Evolutionary conservation across 768 basidiomycete genomes (phyloP), one percentile per base, ranked within the genome.

Genomic region (Hysterangium stoloniferum): DNA sequence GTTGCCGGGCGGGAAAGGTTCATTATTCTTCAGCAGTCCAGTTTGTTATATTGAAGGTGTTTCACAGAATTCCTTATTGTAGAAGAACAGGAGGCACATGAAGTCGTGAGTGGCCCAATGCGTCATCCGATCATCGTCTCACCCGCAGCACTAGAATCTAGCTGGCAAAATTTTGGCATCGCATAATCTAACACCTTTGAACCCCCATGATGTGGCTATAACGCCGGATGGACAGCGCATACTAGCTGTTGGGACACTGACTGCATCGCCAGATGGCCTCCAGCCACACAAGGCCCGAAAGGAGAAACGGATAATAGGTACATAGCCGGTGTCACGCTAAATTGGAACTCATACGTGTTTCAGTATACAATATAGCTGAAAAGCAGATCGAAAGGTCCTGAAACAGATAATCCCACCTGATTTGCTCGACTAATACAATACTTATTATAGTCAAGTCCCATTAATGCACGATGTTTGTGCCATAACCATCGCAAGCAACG

Each of bases 291-390:
- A 78, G 65, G 84, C 82, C 17, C 68, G 79, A 45, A 70, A 72
- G 19, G 86, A 87, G 63, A 88, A 86, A 56, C 78, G 82, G n/a
- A 73, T 88, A 19, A 72, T 84, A 52, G 82, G 85, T 84, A 58
- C n/a, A n/a, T n/a, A n/a, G n/a, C n/a, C n/a, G n/a, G n/a, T 25
- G 77, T 59, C 2, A 17, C 12, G 11, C 32, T 48, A 34, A 44
- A n/a, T 29, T 56, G 20, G 52, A n/a, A n/a, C 12, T 48, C 22
- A 31, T n/a, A n/a, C 20, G 45, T 42, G 28, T 44, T 45, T 3
- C 52, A 88, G 85, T 80, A 11, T 84, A 82, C 61, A 84, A 86
- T 57, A 70, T 80, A 61, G 74, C 76, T 47, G 74, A 73, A n/a
- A 73, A 78, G 49, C 70, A 76, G 52, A 71, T 84, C 33, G 86